Base-by-base conservation (phyloP, 2,329 filamentous ascomycete species). In the Aspergillus fumigatiaffinis region DNA sequence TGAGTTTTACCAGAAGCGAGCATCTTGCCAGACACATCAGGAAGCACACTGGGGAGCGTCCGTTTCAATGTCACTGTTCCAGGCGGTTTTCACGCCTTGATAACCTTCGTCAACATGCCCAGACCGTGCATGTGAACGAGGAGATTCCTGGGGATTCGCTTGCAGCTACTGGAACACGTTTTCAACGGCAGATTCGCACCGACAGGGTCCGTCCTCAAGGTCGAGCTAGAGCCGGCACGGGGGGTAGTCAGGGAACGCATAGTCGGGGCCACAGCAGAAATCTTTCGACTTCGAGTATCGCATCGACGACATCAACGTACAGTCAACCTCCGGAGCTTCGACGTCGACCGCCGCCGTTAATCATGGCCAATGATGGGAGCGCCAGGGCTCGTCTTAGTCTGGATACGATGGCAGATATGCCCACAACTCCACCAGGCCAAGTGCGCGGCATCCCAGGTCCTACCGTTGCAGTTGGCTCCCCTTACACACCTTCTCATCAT, bases 21-120 rank as follows among this genome's bases (percentile, higher is more conserved):
- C 94, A 99, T 79, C 76, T 99, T 59, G 93, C 93, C 17, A 85
- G 94, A 52, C 94, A 99, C 70, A 97, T 99, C 66, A 86, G 92
- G 88, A 97, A 97, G 84, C 94, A 99, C 70, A 99, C 94, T 0
- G 94, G 94, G 53, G 94, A 99, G 78, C 87, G 94, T 28, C 94
- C 94, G 0, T 99, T 97, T 68, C 90, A 95, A 74, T 99, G 94
- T 66, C 94, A 97, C 74, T 99, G 94, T 75, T 91, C 89, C 2
- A 86, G 94, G 52, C 86, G 92, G 55, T 99, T 99, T 73, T 97
- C 94, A 9, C 86, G 93, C 51, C 83, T 97, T 49, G 93, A 99
- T 74, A 99, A 99, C 70, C 79, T 99, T 52, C 87, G 94, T 58
- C 94, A 99, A 72, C 94, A 99, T 80, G 94, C 94, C 48, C 92